Base-by-base conservation (phyloP, 2,329 filamentous ascomycete species). In the Chaetothyriales sp. region DNA sequence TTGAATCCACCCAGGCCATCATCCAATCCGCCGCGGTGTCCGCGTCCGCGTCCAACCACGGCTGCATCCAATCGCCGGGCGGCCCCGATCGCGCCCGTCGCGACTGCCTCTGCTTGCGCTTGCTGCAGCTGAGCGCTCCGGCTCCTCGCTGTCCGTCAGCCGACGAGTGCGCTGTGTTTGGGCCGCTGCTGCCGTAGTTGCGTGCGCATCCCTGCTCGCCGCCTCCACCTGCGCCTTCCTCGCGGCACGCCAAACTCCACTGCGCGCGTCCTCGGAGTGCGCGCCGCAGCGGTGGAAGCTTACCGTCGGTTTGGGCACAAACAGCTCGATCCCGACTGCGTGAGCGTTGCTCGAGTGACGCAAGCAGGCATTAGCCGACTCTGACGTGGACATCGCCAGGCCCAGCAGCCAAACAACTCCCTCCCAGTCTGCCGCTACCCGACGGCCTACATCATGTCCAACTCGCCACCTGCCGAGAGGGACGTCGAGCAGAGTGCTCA, bases 401-500 rank as follows among this genome's bases (percentile, higher is more conserved):
- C 61, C 64, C 63, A 58, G 62, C 62, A 59, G 60, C 64, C 64
- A 63, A 60, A 60, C 59, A 56, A 60, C 64, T 62, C 46, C 57
- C 64, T 64, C 64, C 62, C 63, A 66, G 65, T 63, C 65, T 62
- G 60, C 62, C 60, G 61, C 55, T 63, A 62, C 59, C 60, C 60
- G 62, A 61, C 64, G 64, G 60, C 66, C 63, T 88, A 92, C 76
- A 82, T 78, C 74, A 85, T 95, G 89, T 94, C 89, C 77, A 86
- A 88, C 81, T 89, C 85, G 81, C 88, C 89, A 78, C 87, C 89
- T 77, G 83, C 86, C 67, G 88, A 84, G 67, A 73, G 74, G 66
- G 81, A 94, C 77, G 86, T 89, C 78, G 90, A 95, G 78, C 85
- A 84, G 78, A 83, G 81, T 80, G 85, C 80, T 80, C 86, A 88